A percentile compares a stretch with the other conserved stretches of the same genome.
These are phyloP conservation scores for Camellia lanceoleosa DNA, from an alignment of 148 eudicot species.

Conservation along the genomic window DNA sequence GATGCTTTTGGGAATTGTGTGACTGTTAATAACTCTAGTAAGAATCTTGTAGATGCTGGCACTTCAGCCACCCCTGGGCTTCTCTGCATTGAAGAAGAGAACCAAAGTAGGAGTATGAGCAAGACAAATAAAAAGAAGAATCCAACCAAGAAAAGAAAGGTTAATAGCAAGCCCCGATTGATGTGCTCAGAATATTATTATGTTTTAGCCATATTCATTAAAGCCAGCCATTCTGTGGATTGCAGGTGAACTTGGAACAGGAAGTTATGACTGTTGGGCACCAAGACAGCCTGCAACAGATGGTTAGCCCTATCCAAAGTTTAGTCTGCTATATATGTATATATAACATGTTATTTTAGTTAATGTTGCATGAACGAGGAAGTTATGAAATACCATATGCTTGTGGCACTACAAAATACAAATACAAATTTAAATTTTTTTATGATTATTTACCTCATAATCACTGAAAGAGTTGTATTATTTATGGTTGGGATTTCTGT, in stretches of 20 bases:
- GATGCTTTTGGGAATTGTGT: slow-evolving; percentile 71
- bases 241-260: slow-evolving; percentile 67
- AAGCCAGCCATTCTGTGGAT: slow-evolving; percentile 13
- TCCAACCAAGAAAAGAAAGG: slow-evolving; percentile 86
- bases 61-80: slow-evolving; percentile 61
- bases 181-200: slow-evolving; percentile 13
- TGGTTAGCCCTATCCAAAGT: slow-evolving; percentile 48
- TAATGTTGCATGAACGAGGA: neutral
- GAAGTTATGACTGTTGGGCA: slow-evolving; percentile 68
- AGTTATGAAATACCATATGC: neutral
- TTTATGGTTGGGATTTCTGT: slow-evolving; percentile 19
- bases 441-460: neutral
- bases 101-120: slow-evolving; percentile 56
- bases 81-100: slow-evolving; percentile 78
- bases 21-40: slow-evolving; percentile 58
- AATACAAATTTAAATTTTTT: neutral
- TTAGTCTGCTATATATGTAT: neutral
- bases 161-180: slow-evolving; percentile 17
- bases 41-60: slow-evolving; percentile 62
- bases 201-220: slow-evolving; percentile 12
- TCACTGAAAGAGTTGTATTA: neutral
- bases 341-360: neutral
- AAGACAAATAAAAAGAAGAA: slow-evolving; percentile 74
- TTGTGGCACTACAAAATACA: neutral
- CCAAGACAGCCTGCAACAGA: slow-evolving; percentile 70